Conservation (phyloP, 306 rosid genomes). For the Parietaria judaica region DNA sequence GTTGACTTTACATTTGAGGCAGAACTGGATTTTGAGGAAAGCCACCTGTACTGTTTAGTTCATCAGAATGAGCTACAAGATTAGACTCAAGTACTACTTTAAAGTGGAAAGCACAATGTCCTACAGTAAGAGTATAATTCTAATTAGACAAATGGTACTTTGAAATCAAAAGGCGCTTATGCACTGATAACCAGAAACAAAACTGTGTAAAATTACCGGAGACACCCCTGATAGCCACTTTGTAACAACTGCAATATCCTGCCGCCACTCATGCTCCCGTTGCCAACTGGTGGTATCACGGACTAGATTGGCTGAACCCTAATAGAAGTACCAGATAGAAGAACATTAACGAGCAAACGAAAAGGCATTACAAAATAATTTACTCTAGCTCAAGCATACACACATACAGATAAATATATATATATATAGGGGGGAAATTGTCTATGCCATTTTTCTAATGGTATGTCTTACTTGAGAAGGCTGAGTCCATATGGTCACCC, state of each 20-base stretch:
- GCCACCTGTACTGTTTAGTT: constrained; percentile 90
- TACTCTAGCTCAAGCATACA: no score
- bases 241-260: constrained; percentile 98
- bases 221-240: constrained; percentile 98
- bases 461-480: constrained; percentile 62
- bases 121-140: no score
- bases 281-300: constrained; percentile 88
- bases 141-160: not conserved
- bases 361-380: no score
- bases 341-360: not conserved
- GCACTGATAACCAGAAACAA: not conserved
- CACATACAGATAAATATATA: constrained; percentile 5
- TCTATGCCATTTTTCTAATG: constrained; percentile 1
- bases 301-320: constrained; percentile 89
- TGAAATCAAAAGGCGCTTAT: not conserved
- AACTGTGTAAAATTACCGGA: constrained; percentile 33
- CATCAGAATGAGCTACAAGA: constrained; percentile 20
- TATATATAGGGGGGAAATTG: not conserved
- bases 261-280: constrained; percentile 96
- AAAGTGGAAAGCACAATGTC: constrained; percentile 6
- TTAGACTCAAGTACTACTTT: constrained; percentile 14
- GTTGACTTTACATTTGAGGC: constrained; percentile 56
- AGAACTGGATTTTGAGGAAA: constrained; percentile 70
- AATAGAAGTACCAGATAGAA: constrained; percentile 25
- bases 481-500: constrained; percentile 95